A percentile compares a stretch with the other conserved stretches of the same genome.
phyloP scores from a whole-genome alignment of 176 grass and related monocot species.

The Oryza australiensis region DNA sequence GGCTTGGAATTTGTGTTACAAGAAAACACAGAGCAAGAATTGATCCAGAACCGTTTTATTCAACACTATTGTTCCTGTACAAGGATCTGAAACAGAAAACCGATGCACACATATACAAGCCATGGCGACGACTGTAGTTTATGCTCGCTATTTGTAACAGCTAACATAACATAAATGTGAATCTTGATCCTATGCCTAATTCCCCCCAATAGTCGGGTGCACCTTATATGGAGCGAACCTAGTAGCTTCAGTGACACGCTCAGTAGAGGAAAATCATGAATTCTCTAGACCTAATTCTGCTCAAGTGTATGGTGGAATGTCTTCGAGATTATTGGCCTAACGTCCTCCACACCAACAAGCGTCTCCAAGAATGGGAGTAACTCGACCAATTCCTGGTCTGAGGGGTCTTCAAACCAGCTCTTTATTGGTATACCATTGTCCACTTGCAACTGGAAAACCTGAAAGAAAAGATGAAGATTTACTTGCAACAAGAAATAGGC shows the following conservation, averaged over 20 bases:
- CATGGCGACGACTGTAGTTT: slow-evolving; percentile 29
- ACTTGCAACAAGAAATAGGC: neutral
- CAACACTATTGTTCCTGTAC: slow-evolving; percentile 44
- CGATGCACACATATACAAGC: slow-evolving; percentile 42
- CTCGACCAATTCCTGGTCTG: slow-evolving; percentile 75
- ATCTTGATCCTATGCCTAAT: slow-evolving; percentile 44
- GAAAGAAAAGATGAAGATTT: slow-evolving; percentile 21
- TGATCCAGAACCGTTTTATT: slow-evolving; percentile 58
- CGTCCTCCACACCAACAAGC: slow-evolving; percentile 71
- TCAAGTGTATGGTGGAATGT: slow-evolving; percentile 56
- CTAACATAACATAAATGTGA: slow-evolving; percentile 59
- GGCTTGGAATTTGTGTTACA: neutral
- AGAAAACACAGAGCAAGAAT: neutral
- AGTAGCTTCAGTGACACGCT: slow-evolving; percentile 16
- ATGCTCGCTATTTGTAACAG: slow-evolving; percentile 57
- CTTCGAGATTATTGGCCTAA: slow-evolving; percentile 81
- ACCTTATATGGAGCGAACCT: slow-evolving; percentile 21
- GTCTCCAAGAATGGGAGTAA: slow-evolving; percentile 87
- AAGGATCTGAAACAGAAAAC: slow-evolving; percentile 30
- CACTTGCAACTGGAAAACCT: slow-evolving; percentile 95
- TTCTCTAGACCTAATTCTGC: slow-evolving; percentile 46
- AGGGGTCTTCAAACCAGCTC: slow-evolving; percentile 90
- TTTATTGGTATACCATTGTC: slow-evolving; percentile 98
- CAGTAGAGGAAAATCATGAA: slow-evolving; percentile 26
- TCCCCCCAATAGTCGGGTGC: slow-evolving; percentile 33